A percentile compares a stretch with the other conserved stretches of the same genome.
phyloP scores from a whole-genome alignment of 345 rosid species.

The Citrus sp. region DNA sequence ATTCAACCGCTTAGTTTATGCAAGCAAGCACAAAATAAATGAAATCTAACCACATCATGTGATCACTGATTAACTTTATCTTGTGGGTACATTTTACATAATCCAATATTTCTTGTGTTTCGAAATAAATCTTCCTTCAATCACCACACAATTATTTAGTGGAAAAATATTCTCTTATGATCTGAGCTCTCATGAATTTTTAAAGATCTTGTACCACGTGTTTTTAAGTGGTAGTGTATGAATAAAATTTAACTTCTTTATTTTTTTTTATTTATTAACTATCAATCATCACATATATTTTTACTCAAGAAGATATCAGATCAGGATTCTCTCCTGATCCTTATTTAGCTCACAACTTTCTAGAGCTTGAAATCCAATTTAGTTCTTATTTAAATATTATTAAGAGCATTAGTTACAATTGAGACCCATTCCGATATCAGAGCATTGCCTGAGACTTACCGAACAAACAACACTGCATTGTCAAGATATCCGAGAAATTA shows the following conservation, averaged over 20 bases:
- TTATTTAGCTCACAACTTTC: background rate
- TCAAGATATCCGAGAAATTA: no score
- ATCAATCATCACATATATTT: no score
- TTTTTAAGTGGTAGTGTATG: no score
- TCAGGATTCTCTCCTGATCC: no score
- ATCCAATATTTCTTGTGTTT: background rate
- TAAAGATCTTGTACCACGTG: accelerated
- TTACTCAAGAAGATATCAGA: no score
- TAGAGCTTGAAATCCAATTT: background rate
- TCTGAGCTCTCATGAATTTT: no score
- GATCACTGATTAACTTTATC: background rate
- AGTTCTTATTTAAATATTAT: no score
- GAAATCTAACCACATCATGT: background rate
- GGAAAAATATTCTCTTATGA: accelerated
- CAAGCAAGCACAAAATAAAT: background rate
- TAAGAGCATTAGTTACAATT: background rate
- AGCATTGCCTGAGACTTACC: background rate
- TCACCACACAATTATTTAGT: background rate
- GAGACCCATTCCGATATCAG: background rate
- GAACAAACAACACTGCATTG: no score
- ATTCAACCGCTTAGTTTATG: background rate
- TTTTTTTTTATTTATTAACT: no score
- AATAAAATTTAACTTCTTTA: no score
- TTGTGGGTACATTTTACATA: background rate
- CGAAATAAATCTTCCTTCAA: background rate